A percentile compares a stretch with the other conserved stretches of the same genome.
Evolutionary conservation across 768 basidiomycete genomes (phyloP).

Genomic region (Naganishia kalamii): DNA sequence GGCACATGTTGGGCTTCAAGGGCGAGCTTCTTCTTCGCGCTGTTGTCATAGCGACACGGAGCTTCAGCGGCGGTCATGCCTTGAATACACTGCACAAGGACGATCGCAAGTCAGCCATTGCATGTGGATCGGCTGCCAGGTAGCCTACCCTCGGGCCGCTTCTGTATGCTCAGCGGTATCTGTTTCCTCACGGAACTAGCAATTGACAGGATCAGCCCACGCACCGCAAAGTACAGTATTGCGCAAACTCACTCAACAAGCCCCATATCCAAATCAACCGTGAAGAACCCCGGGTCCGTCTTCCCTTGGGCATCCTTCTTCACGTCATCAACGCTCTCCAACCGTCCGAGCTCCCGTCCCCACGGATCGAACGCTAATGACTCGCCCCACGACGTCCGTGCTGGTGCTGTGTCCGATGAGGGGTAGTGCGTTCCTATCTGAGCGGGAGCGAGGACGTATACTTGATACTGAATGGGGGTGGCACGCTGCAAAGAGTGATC

Average conservation of each 20-base stretch:
- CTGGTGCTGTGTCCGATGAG: background rate
- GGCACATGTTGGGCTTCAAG: too few species aligned
- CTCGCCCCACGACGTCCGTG: conserved; percentile 41
- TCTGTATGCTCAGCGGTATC: conserved; percentile 39
- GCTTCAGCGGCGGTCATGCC: too few species aligned
- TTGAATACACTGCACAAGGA: background rate
- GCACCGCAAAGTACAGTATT: background rate
- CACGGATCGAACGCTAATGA: conserved; percentile 39
- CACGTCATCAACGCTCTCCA: conserved; percentile 35
- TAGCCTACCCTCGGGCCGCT: conserved; percentile 29
- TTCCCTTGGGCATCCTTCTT: background rate
- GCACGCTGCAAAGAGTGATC: conserved; percentile 25
- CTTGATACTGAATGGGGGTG: conserved; percentile 37
- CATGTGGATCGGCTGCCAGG: too few species aligned
- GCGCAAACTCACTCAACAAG: conserved; percentile 27
- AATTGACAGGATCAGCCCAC: background rate
- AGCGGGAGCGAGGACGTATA: conserved; percentile 39
- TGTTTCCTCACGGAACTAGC: conserved; percentile 28
- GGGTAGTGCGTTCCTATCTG: conserved; percentile 38
- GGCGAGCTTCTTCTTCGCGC: too few species aligned
- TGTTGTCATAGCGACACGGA: too few species aligned
- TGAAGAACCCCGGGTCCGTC: conserved; percentile 25
- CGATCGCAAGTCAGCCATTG: too few species aligned
- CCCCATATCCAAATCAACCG: conserved; percentile 32
- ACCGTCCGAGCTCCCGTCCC: conserved; percentile 35